phyloP scores from a whole-genome alignment of 2,329 filamentous ascomycete genomes.

The Dissoconium aciculare region DNA sequence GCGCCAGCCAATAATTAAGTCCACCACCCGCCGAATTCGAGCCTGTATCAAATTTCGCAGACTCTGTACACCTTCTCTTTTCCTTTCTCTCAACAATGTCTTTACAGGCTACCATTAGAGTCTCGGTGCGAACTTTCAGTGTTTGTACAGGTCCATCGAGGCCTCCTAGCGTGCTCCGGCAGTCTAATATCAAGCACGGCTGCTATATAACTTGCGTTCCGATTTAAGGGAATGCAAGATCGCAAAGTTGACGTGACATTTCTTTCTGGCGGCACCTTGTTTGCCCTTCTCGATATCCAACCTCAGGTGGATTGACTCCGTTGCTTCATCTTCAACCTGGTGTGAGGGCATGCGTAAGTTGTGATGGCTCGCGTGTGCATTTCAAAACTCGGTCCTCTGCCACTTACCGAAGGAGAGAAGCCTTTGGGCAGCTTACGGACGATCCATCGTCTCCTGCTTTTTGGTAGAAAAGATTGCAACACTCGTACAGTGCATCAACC shows the following conservation, averaged over 20 bases:
- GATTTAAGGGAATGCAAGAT: conserved; percentile 32
- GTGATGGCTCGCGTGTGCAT: not conserved
- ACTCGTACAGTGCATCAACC: conserved; percentile 80
- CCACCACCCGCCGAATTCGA: no score
- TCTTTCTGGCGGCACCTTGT: conserved; percentile 4
- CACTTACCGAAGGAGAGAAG: conserved; percentile 49
- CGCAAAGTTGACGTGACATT: conserved; percentile 29
- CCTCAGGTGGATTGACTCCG: no score
- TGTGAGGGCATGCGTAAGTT: not conserved
- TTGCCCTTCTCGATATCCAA: no score
- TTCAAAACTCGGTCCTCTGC: no score
- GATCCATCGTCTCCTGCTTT: conserved; percentile 60
- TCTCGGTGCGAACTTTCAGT: conserved; percentile 92
- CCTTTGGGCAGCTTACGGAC: conserved; percentile 74
- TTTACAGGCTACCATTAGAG: conserved; percentile 88
- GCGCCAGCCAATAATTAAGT: no score
- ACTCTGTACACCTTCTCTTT: no score
- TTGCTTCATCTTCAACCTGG: conserved; percentile 67
- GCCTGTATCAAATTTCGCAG: no score
- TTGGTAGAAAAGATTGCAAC: conserved; percentile 79
- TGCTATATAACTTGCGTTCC: conserved; percentile 40
- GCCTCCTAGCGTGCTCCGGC: conserved; percentile 93
- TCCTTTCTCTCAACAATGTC: conserved; percentile 25
- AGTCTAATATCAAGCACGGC: conserved; percentile 62
- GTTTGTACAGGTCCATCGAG: conserved; percentile 69